Percentiles rank a stretch among this genome's conserved stretches.
phyloP scores from a whole-genome alignment of 495 filamentous ascomycete species.

The Annulohypoxylon bovei region DNA sequence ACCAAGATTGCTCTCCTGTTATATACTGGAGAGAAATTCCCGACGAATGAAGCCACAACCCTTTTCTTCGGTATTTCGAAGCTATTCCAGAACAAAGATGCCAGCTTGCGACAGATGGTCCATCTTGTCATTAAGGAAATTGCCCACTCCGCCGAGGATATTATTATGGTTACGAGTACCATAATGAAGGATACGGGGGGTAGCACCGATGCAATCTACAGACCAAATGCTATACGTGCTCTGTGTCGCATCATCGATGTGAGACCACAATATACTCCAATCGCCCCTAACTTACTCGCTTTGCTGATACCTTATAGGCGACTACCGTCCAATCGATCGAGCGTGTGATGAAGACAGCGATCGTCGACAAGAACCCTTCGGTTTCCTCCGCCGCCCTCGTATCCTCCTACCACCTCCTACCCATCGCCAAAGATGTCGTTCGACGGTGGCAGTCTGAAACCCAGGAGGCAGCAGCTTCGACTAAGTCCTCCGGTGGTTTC shows the following conservation, averaged over 20 bases:
- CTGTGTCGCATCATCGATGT: constrained; percentile 98
- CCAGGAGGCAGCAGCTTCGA: constrained; percentile 91
- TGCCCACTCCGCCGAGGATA: constrained; percentile 94
- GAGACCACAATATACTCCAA: constrained; percentile 45
- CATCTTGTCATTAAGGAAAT: constrained; percentile 98
- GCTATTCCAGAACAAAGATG: constrained; percentile 99
- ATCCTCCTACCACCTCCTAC: constrained; percentile 97
- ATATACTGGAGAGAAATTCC: constrained; percentile 97
- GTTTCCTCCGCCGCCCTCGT: constrained; percentile 97
- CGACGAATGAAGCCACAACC: constrained; percentile 94
- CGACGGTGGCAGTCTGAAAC: constrained; percentile 99
- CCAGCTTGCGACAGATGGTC: constrained; percentile 97
- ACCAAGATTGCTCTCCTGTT: constrained; percentile 98
- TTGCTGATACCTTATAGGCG: constrained; percentile 65
- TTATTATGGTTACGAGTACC: constrained; percentile 99
- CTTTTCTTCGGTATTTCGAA: constrained; percentile 99
- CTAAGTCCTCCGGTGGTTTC: constrained; percentile 88
- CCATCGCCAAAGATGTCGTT: constrained; percentile 93
- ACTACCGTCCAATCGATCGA: constrained; percentile 99
- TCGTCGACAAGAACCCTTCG: constrained; percentile 98
- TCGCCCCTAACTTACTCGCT: neutral
- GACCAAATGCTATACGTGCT: constrained; percentile 95
- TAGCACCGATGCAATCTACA: constrained; percentile 92
- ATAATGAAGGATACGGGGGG: constrained; percentile 99
- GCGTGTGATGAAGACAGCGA: constrained; percentile 97